Conservation (phyloP, 2,329 filamentous ascomycete species). For the Huntiella omanensis region DNA sequence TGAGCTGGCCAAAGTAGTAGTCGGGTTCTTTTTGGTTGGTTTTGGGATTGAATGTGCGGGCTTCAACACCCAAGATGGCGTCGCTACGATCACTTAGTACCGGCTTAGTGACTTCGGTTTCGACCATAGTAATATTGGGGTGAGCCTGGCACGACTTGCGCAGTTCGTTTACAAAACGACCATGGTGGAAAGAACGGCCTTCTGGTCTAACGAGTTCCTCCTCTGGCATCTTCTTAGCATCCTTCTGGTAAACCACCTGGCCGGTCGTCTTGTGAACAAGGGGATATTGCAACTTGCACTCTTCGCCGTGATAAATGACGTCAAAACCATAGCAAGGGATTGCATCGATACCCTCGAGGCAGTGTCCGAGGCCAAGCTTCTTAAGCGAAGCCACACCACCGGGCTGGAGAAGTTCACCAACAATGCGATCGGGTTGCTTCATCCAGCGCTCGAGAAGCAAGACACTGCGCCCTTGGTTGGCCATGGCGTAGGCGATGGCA, state of each 20-base stretch:
- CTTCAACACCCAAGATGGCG: constrained; percentile 69
- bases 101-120: constrained; percentile 66
- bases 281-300: constrained; percentile 66
- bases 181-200: constrained; percentile 81
- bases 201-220: constrained; percentile 33
- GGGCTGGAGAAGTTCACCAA: constrained; percentile 86
- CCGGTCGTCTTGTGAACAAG: constrained; percentile 30
- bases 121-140: constrained; percentile 74
- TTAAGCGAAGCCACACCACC: constrained; percentile 69
- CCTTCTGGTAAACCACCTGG: constrained; percentile 20
- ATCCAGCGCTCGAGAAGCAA: constrained; percentile 75
- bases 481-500: constrained; percentile 66
- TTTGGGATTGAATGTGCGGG: constrained; percentile 40
- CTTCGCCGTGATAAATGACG: constrained; percentile 59
- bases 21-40: constrained; percentile 41
- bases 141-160: constrained; percentile 55
- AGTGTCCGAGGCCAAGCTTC: constrained; percentile 62
- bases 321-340: constrained; percentile 71
- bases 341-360: constrained; percentile 76
- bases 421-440: constrained; percentile 86
- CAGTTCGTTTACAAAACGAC: constrained; percentile 72
- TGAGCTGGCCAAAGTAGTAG: constrained; percentile 75
- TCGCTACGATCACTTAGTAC: constrained; percentile 49
- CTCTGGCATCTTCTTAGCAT: constrained; percentile 14
- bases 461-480: constrained; percentile 77